Evolutionary conservation across 352 stramenopile species (phyloP).

Genomic region (Phytopythium boreale): DNA sequence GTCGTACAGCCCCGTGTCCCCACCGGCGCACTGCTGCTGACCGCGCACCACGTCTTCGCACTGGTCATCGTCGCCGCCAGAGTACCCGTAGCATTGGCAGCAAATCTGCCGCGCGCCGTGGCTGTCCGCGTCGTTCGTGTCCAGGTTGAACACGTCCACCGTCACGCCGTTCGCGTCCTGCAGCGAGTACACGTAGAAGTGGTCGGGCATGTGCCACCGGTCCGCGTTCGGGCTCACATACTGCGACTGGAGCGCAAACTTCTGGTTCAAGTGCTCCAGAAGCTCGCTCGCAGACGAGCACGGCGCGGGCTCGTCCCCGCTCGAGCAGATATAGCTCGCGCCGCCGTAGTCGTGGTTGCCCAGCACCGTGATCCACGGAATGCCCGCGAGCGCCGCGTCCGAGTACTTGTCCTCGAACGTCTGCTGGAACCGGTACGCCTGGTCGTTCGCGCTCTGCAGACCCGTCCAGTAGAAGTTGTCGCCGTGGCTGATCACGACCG

Average conservation of each 20-base stretch:
- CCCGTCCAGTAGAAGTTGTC: conserved; percentile 87
- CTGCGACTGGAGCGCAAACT: conserved; percentile 69
- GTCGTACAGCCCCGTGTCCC: conserved; percentile 62
- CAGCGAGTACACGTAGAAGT: conserved; percentile 81
- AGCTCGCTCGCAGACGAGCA: conserved; percentile 48
- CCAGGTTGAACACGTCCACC: conserved; percentile 86
- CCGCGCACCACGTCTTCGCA: conserved; percentile 58
- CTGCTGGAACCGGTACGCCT: conserved; percentile 64
- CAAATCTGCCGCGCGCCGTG: conserved; percentile 71
- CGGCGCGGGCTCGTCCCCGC: conserved; percentile 27
- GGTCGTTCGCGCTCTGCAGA: conserved; percentile 47
- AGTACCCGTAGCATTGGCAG: conserved; percentile 82
- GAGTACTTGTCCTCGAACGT: conserved; percentile 83
- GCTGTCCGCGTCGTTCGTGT: conserved; percentile 73
- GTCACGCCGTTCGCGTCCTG: conserved; percentile 52
- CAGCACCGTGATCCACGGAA: conserved; percentile 85
- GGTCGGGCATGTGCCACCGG: conserved; percentile 78
- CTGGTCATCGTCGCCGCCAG: conserved; percentile 36
- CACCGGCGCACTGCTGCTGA: conserved; percentile 44
- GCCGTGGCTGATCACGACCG: conserved; percentile 54
- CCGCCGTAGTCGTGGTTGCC: conserved; percentile 87
- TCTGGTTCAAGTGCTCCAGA: conserved; percentile 47
- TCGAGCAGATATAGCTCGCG: conserved; percentile 68
- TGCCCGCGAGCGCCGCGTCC: conserved; percentile 34
- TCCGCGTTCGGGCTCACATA: conserved; percentile 80